Percentiles rank a stretch among this genome's conserved stretches.
Evolutionary conservation across 805 yeast genomes (phyloP).

Genomic region (Myxozyma monticola): DNA sequence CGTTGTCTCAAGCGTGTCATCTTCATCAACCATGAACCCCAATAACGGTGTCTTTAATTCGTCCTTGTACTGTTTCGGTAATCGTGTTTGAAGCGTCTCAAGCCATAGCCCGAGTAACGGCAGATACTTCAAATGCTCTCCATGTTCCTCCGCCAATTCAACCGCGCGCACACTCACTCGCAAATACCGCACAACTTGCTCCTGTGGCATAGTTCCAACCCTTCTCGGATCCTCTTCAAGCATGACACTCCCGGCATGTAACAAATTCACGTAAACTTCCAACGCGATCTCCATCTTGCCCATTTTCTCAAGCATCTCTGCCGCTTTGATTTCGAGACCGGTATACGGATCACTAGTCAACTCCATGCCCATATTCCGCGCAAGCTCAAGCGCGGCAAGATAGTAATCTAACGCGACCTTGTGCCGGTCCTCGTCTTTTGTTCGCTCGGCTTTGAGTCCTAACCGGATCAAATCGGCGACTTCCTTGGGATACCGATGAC

Average conservation of each 20-base stretch:
- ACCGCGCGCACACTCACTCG: conserved; percentile 67
- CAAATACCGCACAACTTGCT: conserved; percentile 64
- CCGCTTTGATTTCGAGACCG: conserved; percentile 83
- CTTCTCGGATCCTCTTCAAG: conserved; percentile 44
- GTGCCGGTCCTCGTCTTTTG: conserved; percentile 49
- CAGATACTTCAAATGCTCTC: conserved; percentile 54
- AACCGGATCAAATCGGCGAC: conserved; percentile 73
- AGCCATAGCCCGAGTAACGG: conserved; percentile 41
- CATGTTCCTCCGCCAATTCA: conserved; percentile 50
- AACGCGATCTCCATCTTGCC: conserved; percentile 63
- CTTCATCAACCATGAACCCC: conserved; percentile 4
- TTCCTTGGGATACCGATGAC: conserved; percentile 49
- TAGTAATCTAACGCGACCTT: conserved; percentile 69
- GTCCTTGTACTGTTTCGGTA: conserved; percentile 14
- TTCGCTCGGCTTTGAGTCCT: conserved; percentile 75
- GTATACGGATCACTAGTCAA: conserved; percentile 77
- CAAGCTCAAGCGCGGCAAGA: conserved; percentile 68
- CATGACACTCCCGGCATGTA: conserved; percentile 54
- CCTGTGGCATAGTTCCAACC: conserved; percentile 43
- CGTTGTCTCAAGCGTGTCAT: not conserved
- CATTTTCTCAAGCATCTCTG: conserved; percentile 79
- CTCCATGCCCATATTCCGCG: conserved; percentile 56
- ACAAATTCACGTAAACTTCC: conserved; percentile 62
- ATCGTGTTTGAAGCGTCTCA: conserved; percentile 30
- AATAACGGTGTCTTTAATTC: conserved; percentile 3